These are phyloP conservation scores for Ligustrum vulgare DNA, from an alignment of 257 asterid species.

Conservation along the genomic window DNA sequence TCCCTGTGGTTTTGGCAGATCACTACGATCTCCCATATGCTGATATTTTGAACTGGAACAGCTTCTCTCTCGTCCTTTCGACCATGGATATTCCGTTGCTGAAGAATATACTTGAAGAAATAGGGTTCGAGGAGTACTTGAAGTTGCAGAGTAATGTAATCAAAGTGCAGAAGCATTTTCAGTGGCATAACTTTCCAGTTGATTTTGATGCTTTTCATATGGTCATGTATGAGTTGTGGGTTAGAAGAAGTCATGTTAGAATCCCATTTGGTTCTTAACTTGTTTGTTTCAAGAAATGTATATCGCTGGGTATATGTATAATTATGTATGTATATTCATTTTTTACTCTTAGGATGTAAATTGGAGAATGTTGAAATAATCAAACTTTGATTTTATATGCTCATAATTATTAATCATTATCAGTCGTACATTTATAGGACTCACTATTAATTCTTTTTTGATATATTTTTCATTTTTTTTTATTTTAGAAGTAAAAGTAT, in stretches of 20 bases:
- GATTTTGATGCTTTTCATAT: constrained; percentile 79
- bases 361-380: too few relatives aligned
- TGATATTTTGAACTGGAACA: constrained; percentile 65
- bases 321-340: too few relatives aligned
- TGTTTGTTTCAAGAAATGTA: neutral
- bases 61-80: constrained; percentile 60
- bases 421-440: too few relatives aligned
- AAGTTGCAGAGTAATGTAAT: constrained; percentile 63
- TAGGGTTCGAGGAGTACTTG: constrained; percentile 36
- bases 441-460: too few relatives aligned
- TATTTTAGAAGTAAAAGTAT: too few relatives aligned
- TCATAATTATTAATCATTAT: too few relatives aligned
- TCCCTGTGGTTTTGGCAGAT: constrained; percentile 82
- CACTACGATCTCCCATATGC: constrained; percentile 83
- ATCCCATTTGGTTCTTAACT: neutral
- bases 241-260: constrained; percentile 59
- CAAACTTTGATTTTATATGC: too few relatives aligned
- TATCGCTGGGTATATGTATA: too few relatives aligned
- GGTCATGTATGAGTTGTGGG: constrained; percentile 89
- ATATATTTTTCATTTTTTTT: too few relatives aligned
- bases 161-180: constrained; percentile 66
- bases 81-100: constrained; percentile 57
- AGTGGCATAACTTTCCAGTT: constrained; percentile 52
- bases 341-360: too few relatives aligned
- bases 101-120: constrained; percentile 50